Evolutionary conservation across 2,329 filamentous ascomycete genomes (phyloP), one percentile per base, ranked within the genome.

Genomic region (Ceratocystis alfenasii): DNA sequence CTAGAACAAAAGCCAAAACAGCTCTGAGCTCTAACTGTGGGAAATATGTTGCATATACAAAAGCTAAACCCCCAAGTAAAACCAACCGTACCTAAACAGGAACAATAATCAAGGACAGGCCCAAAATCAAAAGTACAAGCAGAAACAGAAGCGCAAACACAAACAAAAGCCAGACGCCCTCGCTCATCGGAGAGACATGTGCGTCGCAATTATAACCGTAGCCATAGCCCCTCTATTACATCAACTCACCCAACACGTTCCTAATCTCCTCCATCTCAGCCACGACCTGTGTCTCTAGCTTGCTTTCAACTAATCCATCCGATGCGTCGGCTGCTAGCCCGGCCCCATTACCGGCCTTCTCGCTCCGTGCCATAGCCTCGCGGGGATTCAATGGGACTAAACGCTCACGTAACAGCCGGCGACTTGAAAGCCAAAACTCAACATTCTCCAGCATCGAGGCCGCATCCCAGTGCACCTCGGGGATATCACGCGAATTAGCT

Each of bases 231-330:
- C 33, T 50, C 22, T 17, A 41, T 20, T 82, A 80, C 67, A 79
- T 73, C 44, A 80, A 79, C 63, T 83, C 82, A 67, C 76, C 76
- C 67, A 86, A 74, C 55, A 86, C 79, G 69, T 79, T 78, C 70
- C 79, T 78, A 20, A 85, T 80, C 4, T 80, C 82, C 71, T 82
- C 81, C 71, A 94, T 76, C 74, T 93, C 86, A 66, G 75, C 79
- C 30, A 93, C 78, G 5, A 94, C 83, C 76, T 87, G 90, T 72
- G 87, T 84, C 74, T 95, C 90, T 64, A 96, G 77, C 71, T 82
- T 75, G 73, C 81, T 92, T 71, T 87, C 84, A 62, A 73, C 75
- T 69, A 30, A 30, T 28, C 12, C 55, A 6, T 59, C 55, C 28
- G 55, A 5, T 30, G 55, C 28, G 12, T 50, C 48, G 48, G 6